Conservation (phyloP, 257 asterid species). For the Buddleja alternifolia region DNA sequence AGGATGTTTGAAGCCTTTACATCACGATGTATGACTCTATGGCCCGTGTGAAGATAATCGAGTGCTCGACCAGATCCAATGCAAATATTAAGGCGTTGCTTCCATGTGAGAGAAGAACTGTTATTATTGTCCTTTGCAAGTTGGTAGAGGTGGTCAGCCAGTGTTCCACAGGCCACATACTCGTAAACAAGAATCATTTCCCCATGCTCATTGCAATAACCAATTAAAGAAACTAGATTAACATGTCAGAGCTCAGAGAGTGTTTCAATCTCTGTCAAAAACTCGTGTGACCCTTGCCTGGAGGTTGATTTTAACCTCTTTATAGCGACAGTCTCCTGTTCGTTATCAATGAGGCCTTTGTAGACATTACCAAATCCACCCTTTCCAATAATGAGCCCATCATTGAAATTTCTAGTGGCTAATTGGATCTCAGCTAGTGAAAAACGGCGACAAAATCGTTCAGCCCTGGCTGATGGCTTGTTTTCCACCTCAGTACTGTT, state of each 20-base stretch:
- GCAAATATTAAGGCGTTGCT: constrained; percentile 35
- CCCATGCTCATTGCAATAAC: neutral
- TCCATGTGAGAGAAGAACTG: constrained; percentile 36
- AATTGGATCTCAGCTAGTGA: constrained; percentile 39
- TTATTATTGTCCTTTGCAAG: neutral
- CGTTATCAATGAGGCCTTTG: neutral
- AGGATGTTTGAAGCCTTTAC: constrained; percentile 48
- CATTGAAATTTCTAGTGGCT: constrained; percentile 37
- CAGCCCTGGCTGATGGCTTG: constrained; percentile 17
- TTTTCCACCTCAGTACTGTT: constrained; percentile 23
- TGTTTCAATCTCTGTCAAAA: constrained; percentile 23
- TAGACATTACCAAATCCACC: constrained; percentile 41
- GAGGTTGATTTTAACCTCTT: constrained; percentile 39
- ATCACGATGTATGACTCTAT: constrained; percentile 45
- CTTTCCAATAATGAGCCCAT: constrained; percentile 36
- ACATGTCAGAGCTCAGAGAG: constrained; percentile 40
- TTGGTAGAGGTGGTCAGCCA: constrained; percentile 20
- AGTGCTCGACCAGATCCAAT: constrained; percentile 47
- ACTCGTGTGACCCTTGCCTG: constrained; percentile 42
- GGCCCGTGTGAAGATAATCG: constrained; percentile 42
- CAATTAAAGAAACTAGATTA: neutral
- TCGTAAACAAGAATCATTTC: constrained; percentile 19
- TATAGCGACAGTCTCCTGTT: constrained; percentile 34
- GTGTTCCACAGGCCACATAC: neutral
- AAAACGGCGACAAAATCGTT: constrained; percentile 35